These are phyloP conservation scores for Syzygium grande DNA, from an alignment of 345 rosid genomes.

Conservation along the genomic window DNA sequence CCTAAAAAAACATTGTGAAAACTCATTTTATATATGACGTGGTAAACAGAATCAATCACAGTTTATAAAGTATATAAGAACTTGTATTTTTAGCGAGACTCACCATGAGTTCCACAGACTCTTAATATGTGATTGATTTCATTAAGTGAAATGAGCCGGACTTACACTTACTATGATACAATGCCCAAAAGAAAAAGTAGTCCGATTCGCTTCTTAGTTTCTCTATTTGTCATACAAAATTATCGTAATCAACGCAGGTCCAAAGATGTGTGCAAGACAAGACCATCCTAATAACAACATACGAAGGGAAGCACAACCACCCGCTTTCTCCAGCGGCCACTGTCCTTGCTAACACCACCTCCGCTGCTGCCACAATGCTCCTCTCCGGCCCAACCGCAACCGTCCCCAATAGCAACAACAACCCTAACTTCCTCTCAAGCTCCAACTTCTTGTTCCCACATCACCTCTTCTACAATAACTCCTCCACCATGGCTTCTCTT, in stretches of 20 bases:
- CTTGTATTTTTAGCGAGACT: background rate
- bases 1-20: background rate
- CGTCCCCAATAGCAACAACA: slow-evolving; percentile 15
- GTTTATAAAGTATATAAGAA: rapidly evolving
- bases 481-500: slow-evolving; percentile 32
- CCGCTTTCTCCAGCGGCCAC: slow-evolving; percentile 85
- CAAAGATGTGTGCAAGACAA: slow-evolving; percentile 87
- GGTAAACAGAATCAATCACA: background rate
- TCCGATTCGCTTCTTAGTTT: background rate
- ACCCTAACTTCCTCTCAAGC: slow-evolving; percentile 15
- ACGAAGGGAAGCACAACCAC: slow-evolving; percentile 93
- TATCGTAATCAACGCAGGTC: slow-evolving; percentile 25
- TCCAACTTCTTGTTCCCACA: slow-evolving; percentile 5
- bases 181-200: rapidly evolving
- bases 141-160: background rate
- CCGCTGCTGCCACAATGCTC: slow-evolving; percentile 86
- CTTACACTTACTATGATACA: background rate
- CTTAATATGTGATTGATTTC: background rate
- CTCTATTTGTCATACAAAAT: background rate
- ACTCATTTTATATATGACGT: background rate
- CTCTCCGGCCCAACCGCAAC: slow-evolving; percentile 58
- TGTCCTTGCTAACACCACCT: slow-evolving; percentile 80
- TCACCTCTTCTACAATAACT: slow-evolving; percentile 1
- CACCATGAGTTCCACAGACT: background rate
- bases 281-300: slow-evolving; percentile 73